Base-by-base conservation (phyloP, 208 protist genomes). In the Porcisia hertigi region DNA sequence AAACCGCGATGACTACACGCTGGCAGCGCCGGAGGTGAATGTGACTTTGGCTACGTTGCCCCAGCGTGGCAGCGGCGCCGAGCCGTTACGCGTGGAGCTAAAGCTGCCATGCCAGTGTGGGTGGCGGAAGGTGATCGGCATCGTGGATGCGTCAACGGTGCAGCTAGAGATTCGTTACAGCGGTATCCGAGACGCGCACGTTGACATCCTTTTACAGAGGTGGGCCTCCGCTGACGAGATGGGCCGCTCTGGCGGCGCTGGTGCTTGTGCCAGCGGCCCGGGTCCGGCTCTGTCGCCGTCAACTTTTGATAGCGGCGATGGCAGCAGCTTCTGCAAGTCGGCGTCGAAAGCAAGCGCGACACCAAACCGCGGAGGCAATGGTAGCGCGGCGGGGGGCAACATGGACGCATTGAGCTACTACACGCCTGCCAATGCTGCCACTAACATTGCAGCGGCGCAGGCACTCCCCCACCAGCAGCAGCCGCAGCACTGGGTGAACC, bases 1-100 rank as follows among this genome's bases (percentile, higher is more conserved):
- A 69, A 94, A 95, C 82, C 75, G 79, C 14, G 93, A 97, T 71
- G 75, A 88, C 72, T 97, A 95, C 82, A 79, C 83, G 65, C 71
- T 97, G 5, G 91, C 91, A 0, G 84, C 89, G 6, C 91, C 93
- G 14, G 71, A 74, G 5, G 86, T 97, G 1, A 80, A 76, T 9
- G 85, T 90, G 18, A 66, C 55, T 5, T 58, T 94, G 7, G 74
- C 81, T 1, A 71, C 95, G 39, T 62, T 84, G 6, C 84, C 87
- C 0, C 79, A 85, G 74, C 76, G 73, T 25, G 72, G 73, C 70
- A 75, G 71, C 47, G 77, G 81, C 47, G 75, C 75, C 16, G 80
- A 86, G 57, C 73, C 81, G 39, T 69, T 73, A 52, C 82, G 76
- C 20, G 36, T 88, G 11, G 76, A 88, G 73, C 57, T 87, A 55